Conservation (phyloP, 2,329 filamentous ascomycete genomes). For the Neonectria neomacrospora region DNA sequence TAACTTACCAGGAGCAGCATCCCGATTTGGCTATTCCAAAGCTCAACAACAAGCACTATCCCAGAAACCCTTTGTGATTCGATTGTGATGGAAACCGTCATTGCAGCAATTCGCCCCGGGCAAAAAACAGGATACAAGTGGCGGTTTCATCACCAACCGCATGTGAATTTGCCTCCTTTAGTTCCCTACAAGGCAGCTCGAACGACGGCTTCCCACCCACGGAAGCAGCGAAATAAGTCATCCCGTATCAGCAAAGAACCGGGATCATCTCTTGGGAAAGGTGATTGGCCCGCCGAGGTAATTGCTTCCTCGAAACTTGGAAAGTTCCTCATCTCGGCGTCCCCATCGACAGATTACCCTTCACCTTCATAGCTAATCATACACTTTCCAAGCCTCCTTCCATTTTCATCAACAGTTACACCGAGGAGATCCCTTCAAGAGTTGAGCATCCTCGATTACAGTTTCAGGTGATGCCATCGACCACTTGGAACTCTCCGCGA, state of each 20-base stretch:
- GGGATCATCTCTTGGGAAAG: not conserved
- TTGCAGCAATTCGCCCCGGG: not conserved
- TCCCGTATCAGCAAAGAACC: not conserved
- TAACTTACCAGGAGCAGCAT: not conserved
- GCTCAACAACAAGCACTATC: not conserved
- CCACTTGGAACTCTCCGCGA: not conserved
- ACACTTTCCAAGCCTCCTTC: not conserved
- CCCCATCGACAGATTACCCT: not conserved
- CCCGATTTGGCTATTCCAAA: not conserved
- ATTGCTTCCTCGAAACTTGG: too few relatives aligned
- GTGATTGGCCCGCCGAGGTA: not conserved
- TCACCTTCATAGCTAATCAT: not conserved
- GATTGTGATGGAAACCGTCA: not conserved
- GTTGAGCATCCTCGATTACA: not conserved
- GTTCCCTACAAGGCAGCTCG: not conserved
- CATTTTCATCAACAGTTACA: not conserved
- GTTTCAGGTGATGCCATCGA: constrained; percentile 1
- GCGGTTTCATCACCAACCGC: not conserved
- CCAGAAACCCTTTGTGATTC: not conserved
- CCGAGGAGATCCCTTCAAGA: not conserved
- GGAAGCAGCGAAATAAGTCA: not conserved
- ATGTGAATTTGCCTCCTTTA: not conserved
- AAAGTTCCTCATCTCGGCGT: too few relatives aligned
- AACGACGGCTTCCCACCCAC: not conserved
- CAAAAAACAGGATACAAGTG: not conserved